Conservation (phyloP, 2,329 filamentous ascomycete genomes). For the Colletotrichum sp. region DNA sequence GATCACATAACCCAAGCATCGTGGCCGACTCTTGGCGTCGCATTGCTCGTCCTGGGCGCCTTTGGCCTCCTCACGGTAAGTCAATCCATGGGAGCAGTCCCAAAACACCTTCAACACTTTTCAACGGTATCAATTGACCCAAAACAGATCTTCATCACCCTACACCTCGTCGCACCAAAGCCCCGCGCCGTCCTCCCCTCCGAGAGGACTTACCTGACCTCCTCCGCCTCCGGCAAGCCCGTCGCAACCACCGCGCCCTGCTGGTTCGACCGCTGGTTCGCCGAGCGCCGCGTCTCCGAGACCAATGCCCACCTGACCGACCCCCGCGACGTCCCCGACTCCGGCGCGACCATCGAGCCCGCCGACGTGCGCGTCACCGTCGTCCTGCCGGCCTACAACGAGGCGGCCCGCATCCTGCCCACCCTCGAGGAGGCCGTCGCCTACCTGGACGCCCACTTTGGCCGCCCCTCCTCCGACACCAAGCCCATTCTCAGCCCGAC, state of each 20-base stretch:
- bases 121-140: not conserved
- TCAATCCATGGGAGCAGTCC: not conserved
- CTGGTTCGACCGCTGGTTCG: constrained; percentile 83
- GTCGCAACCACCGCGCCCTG: constrained; percentile 69
- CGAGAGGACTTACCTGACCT: constrained; percentile 86
- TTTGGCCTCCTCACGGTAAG: constrained; percentile 5
- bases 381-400: constrained; percentile 95
- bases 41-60: not conserved
- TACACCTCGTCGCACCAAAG: constrained; percentile 79
- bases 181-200: constrained; percentile 76
- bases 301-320: constrained; percentile 35
- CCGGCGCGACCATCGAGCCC: constrained; percentile 67
- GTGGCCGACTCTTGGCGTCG: constrained; percentile 11
- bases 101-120: not conserved
- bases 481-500: constrained; percentile 20
- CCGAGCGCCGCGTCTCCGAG: constrained; percentile 60
- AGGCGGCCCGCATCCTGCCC: constrained; percentile 79
- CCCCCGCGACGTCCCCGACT: constrained; percentile 44
- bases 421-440: constrained; percentile 92
- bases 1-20: constrained; percentile 10
- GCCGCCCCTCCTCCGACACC: constrained; percentile 42
- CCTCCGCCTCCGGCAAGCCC: constrained; percentile 61
- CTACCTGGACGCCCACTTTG: constrained; percentile 82
- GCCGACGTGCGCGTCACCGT: constrained; percentile 88
- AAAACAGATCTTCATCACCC: constrained; percentile 62